Base-by-base conservation (phyloP, 2,329 filamentous ascomycete species). In the Mollisiaceae sp. region DNA sequence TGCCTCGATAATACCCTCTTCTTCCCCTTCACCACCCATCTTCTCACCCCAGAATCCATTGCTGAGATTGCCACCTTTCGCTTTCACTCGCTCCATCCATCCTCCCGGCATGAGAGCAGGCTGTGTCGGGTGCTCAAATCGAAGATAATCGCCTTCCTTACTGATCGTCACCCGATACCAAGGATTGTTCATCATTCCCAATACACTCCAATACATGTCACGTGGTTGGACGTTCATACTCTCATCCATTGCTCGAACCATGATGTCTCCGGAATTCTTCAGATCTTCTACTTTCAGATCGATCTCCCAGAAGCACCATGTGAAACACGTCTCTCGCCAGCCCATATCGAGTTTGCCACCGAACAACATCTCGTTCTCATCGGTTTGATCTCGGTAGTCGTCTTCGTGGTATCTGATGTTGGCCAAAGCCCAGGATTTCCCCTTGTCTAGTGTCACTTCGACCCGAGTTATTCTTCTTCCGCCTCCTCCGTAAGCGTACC, bases 101-200 rank as follows among this genome's bases (percentile, higher is more conserved):
- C 94, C 94, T 15, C 91, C 91, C 0, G 90, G 84, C 69, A 89
- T 89, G 43, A 93, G 78, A 0, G 89, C 89, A 8, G 93, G 92
- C 69, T 93, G 90, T 2, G 93, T 96, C 0, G 94, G 94, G 72
- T 97, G 94, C 76, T 97, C 93, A 71, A 97, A 97, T 6, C 86
- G 83, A 50, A 97, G 78, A 8, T 75, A 78, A 18, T 86, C 82
- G 0, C 82, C 83, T 66, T 94, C 89, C 63, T 88, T 89, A 60
- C 87, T 86, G 62, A 97, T 91, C 1, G 89, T 86, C 0, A 97
- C 85, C 5, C 94, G 85, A 77, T 91, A 97, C 94, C 94, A 97
- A 0, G 92, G 91, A 72, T 97, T 97, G 79, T 97, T 97, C 94
- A 97, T 97, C 94, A 97, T 97, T 0, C 94, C 93, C 45, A 97